A percentile compares a stretch with the other conserved stretches of the same genome.
Evolutionary conservation across 345 rosid genomes (phyloP).

Genomic region (Camelina sativa): DNA sequence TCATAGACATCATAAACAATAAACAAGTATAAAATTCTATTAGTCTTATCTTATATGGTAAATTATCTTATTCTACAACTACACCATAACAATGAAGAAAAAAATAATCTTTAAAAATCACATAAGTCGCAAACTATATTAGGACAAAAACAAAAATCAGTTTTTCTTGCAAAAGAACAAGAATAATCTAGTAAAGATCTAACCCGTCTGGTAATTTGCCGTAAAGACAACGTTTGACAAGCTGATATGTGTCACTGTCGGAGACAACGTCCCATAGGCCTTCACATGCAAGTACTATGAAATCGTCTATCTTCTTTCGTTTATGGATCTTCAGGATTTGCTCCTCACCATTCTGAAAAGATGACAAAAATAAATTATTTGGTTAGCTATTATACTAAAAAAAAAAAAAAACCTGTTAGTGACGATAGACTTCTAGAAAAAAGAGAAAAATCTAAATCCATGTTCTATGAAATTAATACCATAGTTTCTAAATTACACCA

Average conservation of each 20-base stretch:
- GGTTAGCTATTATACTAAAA: not conserved
- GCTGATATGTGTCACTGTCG: constrained; percentile 64
- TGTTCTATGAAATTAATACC: too few species aligned
- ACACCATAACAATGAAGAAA: not conserved
- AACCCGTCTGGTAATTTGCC: constrained; percentile 37
- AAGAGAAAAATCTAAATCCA: not conserved
- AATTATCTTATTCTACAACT: not conserved
- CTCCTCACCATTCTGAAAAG: constrained; percentile 30
- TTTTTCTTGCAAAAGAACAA: not conserved
- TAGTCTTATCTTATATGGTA: not conserved
- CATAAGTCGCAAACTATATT: not conserved
- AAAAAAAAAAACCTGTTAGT: not conserved
- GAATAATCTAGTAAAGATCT: not conserved
- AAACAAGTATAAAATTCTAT: not conserved
- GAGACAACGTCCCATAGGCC: constrained; percentile 83
- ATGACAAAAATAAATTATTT: not conserved
- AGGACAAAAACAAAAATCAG: too few species aligned
- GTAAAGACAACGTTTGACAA: constrained; percentile 60
- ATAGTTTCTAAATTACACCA: not conserved
- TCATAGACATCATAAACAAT: not conserved
- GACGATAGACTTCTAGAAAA: not conserved
- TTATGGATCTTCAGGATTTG: constrained; percentile 33
- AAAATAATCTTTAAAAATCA: not conserved
- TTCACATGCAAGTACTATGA: constrained; percentile 73
- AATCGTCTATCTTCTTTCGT: constrained; percentile 57